phyloP scores from a whole-genome alignment of 305 asterid species.

The Solanum hybrid region DNA sequence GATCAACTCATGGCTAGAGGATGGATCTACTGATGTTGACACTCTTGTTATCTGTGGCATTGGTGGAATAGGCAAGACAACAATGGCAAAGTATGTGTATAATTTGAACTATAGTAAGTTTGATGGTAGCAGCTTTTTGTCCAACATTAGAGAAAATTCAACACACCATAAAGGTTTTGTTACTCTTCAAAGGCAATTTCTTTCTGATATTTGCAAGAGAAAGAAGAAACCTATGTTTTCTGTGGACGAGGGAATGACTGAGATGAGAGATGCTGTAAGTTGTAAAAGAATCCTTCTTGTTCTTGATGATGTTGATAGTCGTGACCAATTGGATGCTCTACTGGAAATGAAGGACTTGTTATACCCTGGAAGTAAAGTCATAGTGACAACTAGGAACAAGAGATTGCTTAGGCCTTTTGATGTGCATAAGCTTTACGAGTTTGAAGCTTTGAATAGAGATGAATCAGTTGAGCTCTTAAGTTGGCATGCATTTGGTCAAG shows the following conservation, averaged over 20 bases:
- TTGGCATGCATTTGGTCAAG: constrained; percentile 13
- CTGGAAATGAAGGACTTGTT: constrained; percentile 9
- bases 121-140: constrained; percentile 11
- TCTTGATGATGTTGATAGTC: constrained; percentile 13
- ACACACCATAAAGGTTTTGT: constrained; percentile 4
- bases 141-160: constrained; percentile 7
- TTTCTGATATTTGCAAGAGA: constrained; percentile 1
- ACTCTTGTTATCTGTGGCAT: constrained; percentile 8
- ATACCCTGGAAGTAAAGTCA: constrained; percentile 11
- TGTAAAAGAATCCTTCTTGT: constrained; percentile 12
- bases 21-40: constrained; percentile 8
- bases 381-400: constrained; percentile 7
- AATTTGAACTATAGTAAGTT: constrained; percentile 1
- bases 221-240: background rate
- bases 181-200: constrained; percentile 8
- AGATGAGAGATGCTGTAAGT: constrained; percentile 1
- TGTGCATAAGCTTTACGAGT: background rate
- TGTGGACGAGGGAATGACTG: background rate
- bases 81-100: constrained; percentile 8
- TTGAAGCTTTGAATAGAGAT: constrained; percentile 1
- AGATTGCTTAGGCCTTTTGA: constrained; percentile 7
- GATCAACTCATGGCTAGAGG: constrained; percentile 6
- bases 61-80: constrained; percentile 14
- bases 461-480: constrained; percentile 14
- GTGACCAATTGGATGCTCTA: constrained; percentile 10